These are phyloP conservation scores for Phytopythium montanum DNA, from an alignment of 352 stramenopile genomes.

Conservation along the genomic window DNA sequence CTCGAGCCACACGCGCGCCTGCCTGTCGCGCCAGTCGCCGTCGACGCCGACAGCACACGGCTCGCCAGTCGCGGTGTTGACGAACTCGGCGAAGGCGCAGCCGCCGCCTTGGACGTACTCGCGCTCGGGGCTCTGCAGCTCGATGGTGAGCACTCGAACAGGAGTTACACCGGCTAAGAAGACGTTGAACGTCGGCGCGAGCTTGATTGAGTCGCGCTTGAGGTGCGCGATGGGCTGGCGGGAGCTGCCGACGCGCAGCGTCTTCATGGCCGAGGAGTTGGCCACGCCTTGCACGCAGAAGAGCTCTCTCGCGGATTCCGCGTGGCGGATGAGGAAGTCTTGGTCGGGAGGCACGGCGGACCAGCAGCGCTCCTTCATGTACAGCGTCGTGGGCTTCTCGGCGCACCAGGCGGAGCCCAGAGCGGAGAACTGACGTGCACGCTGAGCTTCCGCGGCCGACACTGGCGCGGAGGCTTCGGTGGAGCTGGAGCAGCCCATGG, in stretches of 20 bases:
- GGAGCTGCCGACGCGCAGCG: constrained; percentile 16
- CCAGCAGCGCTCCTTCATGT: constrained; percentile 32
- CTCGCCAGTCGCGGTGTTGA: constrained; percentile 18
- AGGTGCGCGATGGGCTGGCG: constrained; percentile 33
- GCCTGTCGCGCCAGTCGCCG: constrained; percentile 23
- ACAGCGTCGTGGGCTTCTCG: constrained; percentile 26
- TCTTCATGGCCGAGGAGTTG: constrained; percentile 26
- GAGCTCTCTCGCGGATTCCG: constrained; percentile 22
- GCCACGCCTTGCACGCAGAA: constrained; percentile 33
- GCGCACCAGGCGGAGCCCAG: constrained; percentile 22
- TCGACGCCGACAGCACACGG: constrained; percentile 27
- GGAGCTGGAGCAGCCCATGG: constrained; percentile 34
- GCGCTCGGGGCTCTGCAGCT: constrained; percentile 5
- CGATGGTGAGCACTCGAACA: constrained; percentile 30
- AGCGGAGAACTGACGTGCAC: constrained; percentile 15
- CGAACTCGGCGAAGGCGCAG: constrained; percentile 25
- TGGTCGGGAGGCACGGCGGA: constrained; percentile 19
- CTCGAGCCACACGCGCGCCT: constrained; percentile 36
- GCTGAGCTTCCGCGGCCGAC: not conserved
- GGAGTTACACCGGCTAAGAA: constrained; percentile 26
- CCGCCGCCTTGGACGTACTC: not conserved
- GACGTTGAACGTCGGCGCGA: constrained; percentile 34
- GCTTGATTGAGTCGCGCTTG: constrained; percentile 30
- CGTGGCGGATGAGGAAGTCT: constrained; percentile 30
- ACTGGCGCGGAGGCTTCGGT: constrained; percentile 16